Base-by-base conservation (phyloP, 2,329 filamentous ascomycete genomes). In the Graphilbum ipis-grandicollis region DNA sequence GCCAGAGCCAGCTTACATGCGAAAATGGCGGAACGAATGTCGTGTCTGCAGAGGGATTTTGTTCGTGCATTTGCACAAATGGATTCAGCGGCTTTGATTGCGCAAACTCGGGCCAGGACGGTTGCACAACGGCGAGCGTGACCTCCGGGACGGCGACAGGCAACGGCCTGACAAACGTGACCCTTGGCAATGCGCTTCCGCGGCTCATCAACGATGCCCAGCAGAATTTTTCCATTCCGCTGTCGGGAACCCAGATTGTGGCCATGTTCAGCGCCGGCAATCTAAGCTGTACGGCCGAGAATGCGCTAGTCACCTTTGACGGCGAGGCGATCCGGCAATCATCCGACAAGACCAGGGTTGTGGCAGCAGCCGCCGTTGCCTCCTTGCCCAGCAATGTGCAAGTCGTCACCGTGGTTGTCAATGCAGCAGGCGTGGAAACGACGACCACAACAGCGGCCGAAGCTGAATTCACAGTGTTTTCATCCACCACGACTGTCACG, bases 51-150 rank as follows among this genome's bases (percentile, higher is more conserved):
- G 63, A 71, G 39, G 68, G 71, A 4, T 60, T 68, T 17, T 96
- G 88, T 57, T 78, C 77, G 12, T 98, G 88, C 52, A 73, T 94
- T 31, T 98, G 88, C 56, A 74, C 78, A 18, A 85, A 90, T 48
- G 84, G 86, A 2, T 96, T 88, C 52, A 86, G 80, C 0, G 67
- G 68, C 13, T 56, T 58, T 18, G 60, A 66, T 41, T 74, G 70
- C 49, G 63, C 60, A 5, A 52, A 55, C 19, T 52, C 56, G 2
- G 62, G 60, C 34, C 53, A 60, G 1, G 54, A 60, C 29, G 68
- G 67, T 14, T 75, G 70, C 48, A 67, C 66, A 2, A 68, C 64
- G 2, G 65, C 66, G 9, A 57, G 60, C 21, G 68, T 58, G 35
- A 25, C 34, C 15, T 39, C 39, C 10, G 5, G 34, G 12, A 22